A percentile compares a stretch with the other conserved stretches of the same genome.
These are phyloP conservation scores for Metschnikowia anglica DNA, from an alignment of 805 yeast genomes.

Conservation along the genomic window DNA sequence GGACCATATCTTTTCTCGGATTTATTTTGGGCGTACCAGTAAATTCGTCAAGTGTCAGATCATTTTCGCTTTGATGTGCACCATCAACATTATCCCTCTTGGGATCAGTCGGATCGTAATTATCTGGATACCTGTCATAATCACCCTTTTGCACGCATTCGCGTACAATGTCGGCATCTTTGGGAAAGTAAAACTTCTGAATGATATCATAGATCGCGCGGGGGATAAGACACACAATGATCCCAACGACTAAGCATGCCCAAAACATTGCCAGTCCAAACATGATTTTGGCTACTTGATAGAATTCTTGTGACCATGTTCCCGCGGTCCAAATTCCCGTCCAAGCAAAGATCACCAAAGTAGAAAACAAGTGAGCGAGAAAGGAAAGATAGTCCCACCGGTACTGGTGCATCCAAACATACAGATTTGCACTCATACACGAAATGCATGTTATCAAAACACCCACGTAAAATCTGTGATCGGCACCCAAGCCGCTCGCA, in stretches of 20 bases:
- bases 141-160: conserved; percentile 70
- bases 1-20: conserved; percentile 4
- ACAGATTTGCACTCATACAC: conserved; percentile 63
- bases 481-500: conserved; percentile 55
- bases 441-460: conserved; percentile 64
- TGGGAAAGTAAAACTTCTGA: conserved; percentile 54
- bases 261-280: conserved; percentile 64
- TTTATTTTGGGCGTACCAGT: conserved; percentile 6
- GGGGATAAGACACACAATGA: conserved; percentile 63
- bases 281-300: conserved; percentile 54
- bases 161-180: conserved; percentile 69
- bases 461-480: conserved; percentile 76
- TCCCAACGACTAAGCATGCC: conserved; percentile 68
- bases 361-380: conserved; percentile 55
- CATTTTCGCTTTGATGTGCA: conserved; percentile 1
- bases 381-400: conserved; percentile 80
- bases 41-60: conserved; percentile 2
- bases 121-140: conserved; percentile 60
- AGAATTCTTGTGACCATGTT: conserved; percentile 53
- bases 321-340: conserved; percentile 76
- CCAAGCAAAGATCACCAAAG: conserved; percentile 67
- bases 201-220: conserved; percentile 60
- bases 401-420: conserved; percentile 64
- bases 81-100: conserved; percentile 42
- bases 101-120: conserved; percentile 82